phyloP scores from a whole-genome alignment of 768 basidiomycete species.

The Hypsizygus marmoreus region DNA sequence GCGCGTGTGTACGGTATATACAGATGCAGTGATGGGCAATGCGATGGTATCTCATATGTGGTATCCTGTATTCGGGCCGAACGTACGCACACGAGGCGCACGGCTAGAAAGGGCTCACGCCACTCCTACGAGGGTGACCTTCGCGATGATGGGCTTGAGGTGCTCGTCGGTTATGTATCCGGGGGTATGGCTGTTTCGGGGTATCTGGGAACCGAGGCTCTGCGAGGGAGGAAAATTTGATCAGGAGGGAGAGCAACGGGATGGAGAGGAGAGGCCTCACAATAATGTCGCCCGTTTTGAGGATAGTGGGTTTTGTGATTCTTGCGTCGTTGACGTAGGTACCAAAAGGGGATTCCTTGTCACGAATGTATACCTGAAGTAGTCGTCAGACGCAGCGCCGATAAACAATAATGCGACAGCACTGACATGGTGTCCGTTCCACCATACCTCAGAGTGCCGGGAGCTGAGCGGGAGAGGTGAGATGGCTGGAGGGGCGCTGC shows the following conservation, averaged over 20 bases:
- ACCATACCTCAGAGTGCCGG: constrained; percentile 50
- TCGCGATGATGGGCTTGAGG: constrained; percentile 46
- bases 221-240: constrained; percentile 17
- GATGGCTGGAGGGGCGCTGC: constrained; percentile 24
- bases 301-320: constrained; percentile 35
- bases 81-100: background rate
- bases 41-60: background rate
- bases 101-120: constrained; percentile 3
- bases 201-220: constrained; percentile 42
- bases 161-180: constrained; percentile 43
- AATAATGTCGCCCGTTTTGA: constrained; percentile 45
- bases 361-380: constrained; percentile 47
- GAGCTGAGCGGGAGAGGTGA: constrained; percentile 43
- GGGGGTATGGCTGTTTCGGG: constrained; percentile 40
- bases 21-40: too few relatives aligned
- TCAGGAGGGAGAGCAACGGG: constrained; percentile 8
- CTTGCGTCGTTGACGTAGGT: constrained; percentile 49
- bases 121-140: constrained; percentile 36
- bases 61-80: background rate
- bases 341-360: constrained; percentile 47
- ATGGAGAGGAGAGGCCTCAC: constrained; percentile 28
- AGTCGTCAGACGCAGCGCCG: constrained; percentile 4
- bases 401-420: background rate
- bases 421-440: constrained; percentile 41
- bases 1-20: too few relatives aligned